Evolutionary conservation across 164 flowering plant genomes (phyloP).

Genomic region (Cinnamomum micranthum): DNA sequence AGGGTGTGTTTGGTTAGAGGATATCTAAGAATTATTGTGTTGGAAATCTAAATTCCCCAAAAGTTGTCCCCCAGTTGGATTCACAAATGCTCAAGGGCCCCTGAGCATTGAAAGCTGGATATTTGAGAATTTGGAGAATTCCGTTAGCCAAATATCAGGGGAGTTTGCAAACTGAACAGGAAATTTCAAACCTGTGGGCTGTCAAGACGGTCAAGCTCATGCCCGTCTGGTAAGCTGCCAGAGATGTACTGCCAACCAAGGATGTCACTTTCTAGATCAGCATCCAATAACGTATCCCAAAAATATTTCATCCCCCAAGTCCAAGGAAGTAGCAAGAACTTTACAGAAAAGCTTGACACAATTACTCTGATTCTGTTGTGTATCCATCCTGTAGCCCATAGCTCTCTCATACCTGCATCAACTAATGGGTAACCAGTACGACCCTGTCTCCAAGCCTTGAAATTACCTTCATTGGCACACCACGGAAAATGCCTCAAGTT

Average conservation of each 20-base stretch:
- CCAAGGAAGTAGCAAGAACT: slow-evolving; percentile 87
- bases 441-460: slow-evolving; percentile 94
- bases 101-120: too few relatives aligned
- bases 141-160: too few relatives aligned
- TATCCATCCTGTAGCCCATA: slow-evolving; percentile 98
- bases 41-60: too few relatives aligned
- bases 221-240: slow-evolving; percentile 95
- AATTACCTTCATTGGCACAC: slow-evolving; percentile 41
- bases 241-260: slow-evolving; percentile 98
- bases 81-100: too few relatives aligned
- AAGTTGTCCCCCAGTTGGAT: too few relatives aligned
- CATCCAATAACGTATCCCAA: slow-evolving; percentile 96
- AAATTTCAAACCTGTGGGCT: slow-evolving; percentile 57
- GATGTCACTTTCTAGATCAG: slow-evolving; percentile 87
- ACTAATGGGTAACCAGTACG: slow-evolving; percentile 91
- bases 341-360: slow-evolving; percentile 79
- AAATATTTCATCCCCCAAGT: slow-evolving; percentile 98
- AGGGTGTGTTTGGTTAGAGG: too few relatives aligned
- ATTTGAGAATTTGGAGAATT: background rate
- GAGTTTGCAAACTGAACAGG: background rate
- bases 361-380: slow-evolving; percentile 82
- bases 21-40: too few relatives aligned
- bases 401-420: slow-evolving; percentile 97
- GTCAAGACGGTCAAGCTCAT: slow-evolving; percentile 79
- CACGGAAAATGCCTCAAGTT: slow-evolving; percentile 74